A percentile compares a stretch with the other conserved stretches of the same genome.
Conservation (phyloP, 129 eudicot species). For the Apium graveolens region DNA sequence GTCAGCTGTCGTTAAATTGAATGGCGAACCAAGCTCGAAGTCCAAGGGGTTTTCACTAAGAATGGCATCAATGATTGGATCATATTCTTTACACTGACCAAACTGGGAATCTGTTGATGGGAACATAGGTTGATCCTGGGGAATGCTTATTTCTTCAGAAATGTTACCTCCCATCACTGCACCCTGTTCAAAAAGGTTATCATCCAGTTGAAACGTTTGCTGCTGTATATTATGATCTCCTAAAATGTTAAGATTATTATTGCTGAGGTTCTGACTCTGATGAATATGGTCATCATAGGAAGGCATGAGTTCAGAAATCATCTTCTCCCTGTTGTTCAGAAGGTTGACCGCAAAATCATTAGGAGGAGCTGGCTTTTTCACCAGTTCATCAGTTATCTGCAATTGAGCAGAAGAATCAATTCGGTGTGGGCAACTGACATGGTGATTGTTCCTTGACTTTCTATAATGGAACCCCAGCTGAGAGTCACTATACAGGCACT, state of each 20-base stretch:
- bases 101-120: conserved; percentile 33
- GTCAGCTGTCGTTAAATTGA: no score
- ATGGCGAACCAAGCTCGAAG: no score
- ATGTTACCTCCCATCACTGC: conserved; percentile 16
- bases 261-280: conserved; percentile 19
- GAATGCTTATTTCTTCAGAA: conserved; percentile 22
- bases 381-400: conserved; percentile 25
- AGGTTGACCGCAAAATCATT: conserved; percentile 35
- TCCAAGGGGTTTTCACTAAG: conserved; percentile 26
- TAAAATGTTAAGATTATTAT: conserved; percentile 20
- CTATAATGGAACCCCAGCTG: conserved; percentile 46
- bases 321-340: conserved; percentile 48
- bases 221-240: conserved; percentile 28
- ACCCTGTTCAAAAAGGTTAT: conserved; percentile 32
- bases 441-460: conserved; percentile 52
- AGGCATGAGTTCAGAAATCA: no score
- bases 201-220: conserved; percentile 11
- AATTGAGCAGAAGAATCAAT: conserved; percentile 27
- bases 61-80: conserved; percentile 30
- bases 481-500: conserved; percentile 41
- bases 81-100: conserved; percentile 24
- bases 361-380: conserved; percentile 23
- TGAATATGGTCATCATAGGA: no score
- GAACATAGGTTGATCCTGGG: conserved; percentile 15
- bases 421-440: conserved; percentile 44